These are phyloP conservation scores for Gelatoporia subvermispora DNA, from an alignment of 768 basidiomycete species.

Conservation along the genomic window DNA sequence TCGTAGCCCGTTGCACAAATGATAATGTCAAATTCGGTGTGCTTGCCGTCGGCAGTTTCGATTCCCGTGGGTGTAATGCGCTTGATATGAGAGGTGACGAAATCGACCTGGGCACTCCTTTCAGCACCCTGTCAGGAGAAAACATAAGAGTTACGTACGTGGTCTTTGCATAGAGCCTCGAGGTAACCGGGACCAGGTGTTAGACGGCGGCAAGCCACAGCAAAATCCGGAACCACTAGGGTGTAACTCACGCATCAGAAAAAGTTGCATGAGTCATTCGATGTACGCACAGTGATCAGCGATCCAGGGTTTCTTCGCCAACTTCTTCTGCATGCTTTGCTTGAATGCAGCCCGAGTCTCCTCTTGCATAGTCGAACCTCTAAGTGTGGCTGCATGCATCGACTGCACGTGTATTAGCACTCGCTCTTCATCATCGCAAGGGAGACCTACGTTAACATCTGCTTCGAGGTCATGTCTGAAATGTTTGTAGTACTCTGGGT, in stretches of 20 bases:
- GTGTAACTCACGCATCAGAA: slow-evolving; percentile 1
- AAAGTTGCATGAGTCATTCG: not conserved
- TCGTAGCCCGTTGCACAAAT: slow-evolving; percentile 64
- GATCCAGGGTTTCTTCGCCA: slow-evolving; percentile 56
- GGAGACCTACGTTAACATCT: slow-evolving; percentile 41
- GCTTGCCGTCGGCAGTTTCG: slow-evolving; percentile 48
- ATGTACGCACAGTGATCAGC: slow-evolving; percentile 42
- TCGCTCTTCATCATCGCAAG: not conserved
- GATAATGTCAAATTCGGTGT: slow-evolving; percentile 52
- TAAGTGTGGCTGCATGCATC: slow-evolving; percentile 30
- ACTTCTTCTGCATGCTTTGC: slow-evolving; percentile 41
- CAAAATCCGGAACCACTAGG: slow-evolving; percentile 52
- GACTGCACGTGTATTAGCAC: not conserved
- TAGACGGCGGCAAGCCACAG: slow-evolving; percentile 54
- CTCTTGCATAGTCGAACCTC: slow-evolving; percentile 34
- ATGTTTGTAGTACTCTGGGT: slow-evolving; percentile 40
- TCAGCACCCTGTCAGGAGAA: not conserved
- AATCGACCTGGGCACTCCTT: slow-evolving; percentile 38
- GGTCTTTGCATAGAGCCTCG: slow-evolving; percentile 57
- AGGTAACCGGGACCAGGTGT: slow-evolving; percentile 67
- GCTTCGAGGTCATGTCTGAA: slow-evolving; percentile 45
- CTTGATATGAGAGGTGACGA: slow-evolving; percentile 45
- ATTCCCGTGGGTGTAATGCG: slow-evolving; percentile 52
- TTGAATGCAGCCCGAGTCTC: slow-evolving; percentile 33
- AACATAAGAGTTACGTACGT: slow-evolving; percentile 32